Percentiles rank a stretch among this genome's conserved stretches.
These are phyloP conservation scores for Termitomyces sp. DNA, from an alignment of 768 basidiomycete species.

Conservation along the genomic window DNA sequence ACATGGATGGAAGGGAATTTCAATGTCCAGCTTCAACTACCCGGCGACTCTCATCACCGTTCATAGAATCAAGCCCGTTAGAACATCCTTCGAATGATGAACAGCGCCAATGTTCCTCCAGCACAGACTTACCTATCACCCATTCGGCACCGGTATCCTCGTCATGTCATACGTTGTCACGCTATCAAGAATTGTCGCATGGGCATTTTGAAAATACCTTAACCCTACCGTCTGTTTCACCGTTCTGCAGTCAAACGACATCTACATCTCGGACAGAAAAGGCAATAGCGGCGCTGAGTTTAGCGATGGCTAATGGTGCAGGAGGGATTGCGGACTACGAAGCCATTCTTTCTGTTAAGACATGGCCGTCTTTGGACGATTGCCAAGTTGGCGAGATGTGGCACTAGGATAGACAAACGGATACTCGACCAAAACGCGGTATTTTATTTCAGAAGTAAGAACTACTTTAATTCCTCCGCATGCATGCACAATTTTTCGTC, in stretches of 20 bases:
- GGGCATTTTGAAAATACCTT: not conserved
- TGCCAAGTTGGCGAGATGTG: constrained; percentile 56
- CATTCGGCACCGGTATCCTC: not conserved
- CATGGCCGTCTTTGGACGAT: constrained; percentile 25
- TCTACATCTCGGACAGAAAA: constrained; percentile 48
- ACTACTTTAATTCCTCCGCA: not conserved
- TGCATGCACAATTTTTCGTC: constrained; percentile 1
- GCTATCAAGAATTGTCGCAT: not conserved
- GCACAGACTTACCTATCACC: constrained; percentile 4
- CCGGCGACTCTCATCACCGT: constrained; percentile 25
- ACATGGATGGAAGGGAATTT: constrained; percentile 20
- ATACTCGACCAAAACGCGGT: not conserved
- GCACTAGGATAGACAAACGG: constrained; percentile 15
- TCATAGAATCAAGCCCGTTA: constrained; percentile 20
- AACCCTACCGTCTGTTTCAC: not conserved
- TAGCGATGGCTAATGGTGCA: constrained; percentile 62
- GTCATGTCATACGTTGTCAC: not conserved
- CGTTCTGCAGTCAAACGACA: too few relatives aligned
- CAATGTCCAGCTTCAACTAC: constrained; percentile 3
- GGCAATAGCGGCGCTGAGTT: constrained; percentile 49
- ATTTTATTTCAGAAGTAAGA: not conserved
- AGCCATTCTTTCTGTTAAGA: constrained; percentile 35
- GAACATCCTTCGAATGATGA: constrained; percentile 30
- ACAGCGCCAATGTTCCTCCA: constrained; percentile 13
- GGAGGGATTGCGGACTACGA: constrained; percentile 54